Evolutionary conservation across 768 basidiomycete genomes (phyloP).

Genomic region (Boletus reticulatus): DNA sequence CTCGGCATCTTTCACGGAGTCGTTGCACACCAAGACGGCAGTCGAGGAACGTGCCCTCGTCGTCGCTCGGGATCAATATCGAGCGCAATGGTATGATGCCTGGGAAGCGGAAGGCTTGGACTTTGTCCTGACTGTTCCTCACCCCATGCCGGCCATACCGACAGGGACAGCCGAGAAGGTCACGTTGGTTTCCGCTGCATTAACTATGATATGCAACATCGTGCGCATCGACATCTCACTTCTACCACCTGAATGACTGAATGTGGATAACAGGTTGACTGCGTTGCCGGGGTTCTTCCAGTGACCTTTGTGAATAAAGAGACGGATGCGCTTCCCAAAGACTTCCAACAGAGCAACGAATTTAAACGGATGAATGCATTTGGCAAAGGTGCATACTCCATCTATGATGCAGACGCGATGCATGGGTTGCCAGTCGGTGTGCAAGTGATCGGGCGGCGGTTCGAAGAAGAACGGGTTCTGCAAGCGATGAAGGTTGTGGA

Average conservation of each 20-base stretch:
- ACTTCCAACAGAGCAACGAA: conserved; percentile 25
- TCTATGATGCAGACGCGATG: conserved; percentile 62
- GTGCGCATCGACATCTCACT: conserved; percentile 26
- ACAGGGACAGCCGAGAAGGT: conserved; percentile 33
- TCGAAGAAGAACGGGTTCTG: conserved; percentile 73
- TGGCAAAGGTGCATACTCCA: conserved; percentile 45
- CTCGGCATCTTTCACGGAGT: conserved; percentile 30
- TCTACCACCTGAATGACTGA: neutral
- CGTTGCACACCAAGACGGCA: conserved; percentile 34
- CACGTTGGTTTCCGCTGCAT: conserved; percentile 33
- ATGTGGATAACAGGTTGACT: conserved; percentile 43
- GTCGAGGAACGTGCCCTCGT: conserved; percentile 29
- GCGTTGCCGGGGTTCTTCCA: conserved; percentile 58
- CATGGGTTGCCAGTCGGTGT: conserved; percentile 67
- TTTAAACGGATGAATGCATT: conserved; percentile 39
- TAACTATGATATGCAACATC: conserved; percentile 43
- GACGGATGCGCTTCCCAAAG: conserved; percentile 37
- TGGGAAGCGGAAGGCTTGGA: conserved; percentile 39
- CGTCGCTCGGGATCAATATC: conserved; percentile 25
- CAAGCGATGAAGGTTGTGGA: conserved; percentile 66
- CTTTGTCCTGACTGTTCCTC: conserved; percentile 40
- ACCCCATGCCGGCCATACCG: conserved; percentile 39
- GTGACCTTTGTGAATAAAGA: conserved; percentile 49
- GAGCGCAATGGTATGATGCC: conserved; percentile 36
- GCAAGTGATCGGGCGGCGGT: conserved; percentile 57